These are phyloP conservation scores for Trypanosomatidae sp. DNA, from an alignment of 208 protist genomes.

Conservation along the genomic window DNA sequence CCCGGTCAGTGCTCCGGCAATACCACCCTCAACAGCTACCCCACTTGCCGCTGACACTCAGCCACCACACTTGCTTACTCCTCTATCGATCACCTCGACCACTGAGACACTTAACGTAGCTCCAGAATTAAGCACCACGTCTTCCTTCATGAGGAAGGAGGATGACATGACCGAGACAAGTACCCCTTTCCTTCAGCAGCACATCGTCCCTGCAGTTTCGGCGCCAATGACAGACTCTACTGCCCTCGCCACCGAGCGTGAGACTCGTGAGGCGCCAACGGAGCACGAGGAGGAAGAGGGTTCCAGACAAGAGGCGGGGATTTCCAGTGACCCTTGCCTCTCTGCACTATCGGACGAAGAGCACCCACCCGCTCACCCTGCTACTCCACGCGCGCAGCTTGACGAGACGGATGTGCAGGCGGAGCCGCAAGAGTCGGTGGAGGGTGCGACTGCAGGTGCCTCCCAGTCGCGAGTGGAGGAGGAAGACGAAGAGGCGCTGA, in stretches of 20 bases:
- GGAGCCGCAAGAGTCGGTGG: neutral
- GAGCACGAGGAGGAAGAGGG: constrained; percentile 8
- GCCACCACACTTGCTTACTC: constrained; percentile 5
- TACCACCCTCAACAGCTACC: neutral
- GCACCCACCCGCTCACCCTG: neutral
- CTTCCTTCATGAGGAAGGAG: neutral
- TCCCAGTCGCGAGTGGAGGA: neutral
- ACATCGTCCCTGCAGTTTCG: neutral
- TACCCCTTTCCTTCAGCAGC: neutral
- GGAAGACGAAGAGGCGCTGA: constrained; percentile 5
- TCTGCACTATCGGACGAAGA: neutral
- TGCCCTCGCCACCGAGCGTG: neutral
- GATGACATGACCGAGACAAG: neutral
- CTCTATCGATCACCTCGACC: constrained; percentile 4
- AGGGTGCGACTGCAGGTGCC: neutral
- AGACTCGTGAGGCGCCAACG: neutral
- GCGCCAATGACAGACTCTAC: neutral
- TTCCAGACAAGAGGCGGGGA: neutral
- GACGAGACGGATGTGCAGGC: neutral
- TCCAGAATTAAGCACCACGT: neutral
- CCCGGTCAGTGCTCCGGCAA: neutral
- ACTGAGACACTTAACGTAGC: neutral
- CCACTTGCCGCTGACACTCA: neutral
- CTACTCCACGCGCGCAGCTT: neutral
- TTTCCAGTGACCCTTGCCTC: neutral